These are phyloP conservation scores for Chrysosporium queenslandicum DNA, from an alignment of 2,329 filamentous ascomycete species.

Conservation along the genomic window DNA sequence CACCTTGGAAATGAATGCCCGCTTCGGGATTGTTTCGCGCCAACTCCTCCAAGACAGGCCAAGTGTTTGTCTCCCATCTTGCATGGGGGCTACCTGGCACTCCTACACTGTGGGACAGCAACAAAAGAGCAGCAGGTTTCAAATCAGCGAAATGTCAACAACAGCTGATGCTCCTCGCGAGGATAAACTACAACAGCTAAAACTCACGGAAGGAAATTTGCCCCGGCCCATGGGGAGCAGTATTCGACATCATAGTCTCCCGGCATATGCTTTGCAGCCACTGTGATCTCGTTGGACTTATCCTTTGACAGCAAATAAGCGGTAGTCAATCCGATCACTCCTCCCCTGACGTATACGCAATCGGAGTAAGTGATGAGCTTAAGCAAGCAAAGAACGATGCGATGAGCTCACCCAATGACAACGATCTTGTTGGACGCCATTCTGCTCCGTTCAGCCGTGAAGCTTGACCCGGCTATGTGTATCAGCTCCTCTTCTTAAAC, in stretches of 20 bases:
- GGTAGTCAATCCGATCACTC: slow-evolving; percentile 56
- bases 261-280: slow-evolving; percentile 81
- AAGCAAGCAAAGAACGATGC: neutral
- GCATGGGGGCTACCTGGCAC: slow-evolving; percentile 30
- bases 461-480: too few species aligned
- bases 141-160: neutral
- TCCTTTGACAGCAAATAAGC: slow-evolving; percentile 52
- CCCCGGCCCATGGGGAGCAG: slow-evolving; percentile 79
- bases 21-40: slow-evolving; percentile 60
- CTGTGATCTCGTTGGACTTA: slow-evolving; percentile 50
- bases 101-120: slow-evolving; percentile 32
- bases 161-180: neutral
- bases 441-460: neutral
- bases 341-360: slow-evolving; percentile 41
- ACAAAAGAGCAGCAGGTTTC: neutral
- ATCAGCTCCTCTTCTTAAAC: too few species aligned
- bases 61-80: slow-evolving; percentile 54
- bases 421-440: slow-evolving; percentile 33
- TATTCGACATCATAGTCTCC: slow-evolving; percentile 90
- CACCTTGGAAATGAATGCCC: slow-evolving; percentile 69
- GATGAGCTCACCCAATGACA: slow-evolving; percentile 29
- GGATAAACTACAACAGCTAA: neutral
- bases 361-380: neutral
- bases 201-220: slow-evolving; percentile 63
- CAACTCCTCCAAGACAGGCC: slow-evolving; percentile 52